Evolutionary conservation across 768 basidiomycete genomes (phyloP).

Genomic region (Termitomyces sp.): DNA sequence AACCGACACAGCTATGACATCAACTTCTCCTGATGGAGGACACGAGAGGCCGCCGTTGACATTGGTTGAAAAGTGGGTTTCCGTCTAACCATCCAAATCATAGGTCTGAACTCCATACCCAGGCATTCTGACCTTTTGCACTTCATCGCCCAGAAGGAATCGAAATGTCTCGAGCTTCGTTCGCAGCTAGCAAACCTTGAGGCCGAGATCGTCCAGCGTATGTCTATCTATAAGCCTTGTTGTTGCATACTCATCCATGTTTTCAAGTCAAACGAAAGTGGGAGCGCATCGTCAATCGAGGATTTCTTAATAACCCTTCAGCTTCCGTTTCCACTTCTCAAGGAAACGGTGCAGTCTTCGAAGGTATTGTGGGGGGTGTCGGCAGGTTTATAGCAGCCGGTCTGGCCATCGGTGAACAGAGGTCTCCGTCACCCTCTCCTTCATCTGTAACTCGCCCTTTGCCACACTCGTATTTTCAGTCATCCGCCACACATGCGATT

Average conservation of each 20-base stretch:
- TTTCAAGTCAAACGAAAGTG: constrained; percentile 71
- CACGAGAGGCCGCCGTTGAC: constrained; percentile 46
- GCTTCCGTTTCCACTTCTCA: constrained; percentile 16
- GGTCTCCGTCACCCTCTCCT: constrained; percentile 7
- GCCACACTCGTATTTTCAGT: constrained; percentile 9
- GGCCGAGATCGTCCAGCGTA: constrained; percentile 61
- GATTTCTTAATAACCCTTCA: constrained; percentile 28
- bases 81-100: background rate
- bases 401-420: constrained; percentile 21
- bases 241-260: background rate
- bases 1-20: constrained; percentile 16
- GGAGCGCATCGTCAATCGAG: constrained; percentile 72
- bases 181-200: constrained; percentile 71
- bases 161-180: constrained; percentile 76
- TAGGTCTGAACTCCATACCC: constrained; percentile 1
- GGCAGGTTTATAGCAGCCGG: constrained; percentile 52
- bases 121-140: constrained; percentile 81
- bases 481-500: constrained; percentile 12
- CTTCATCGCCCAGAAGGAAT: constrained; percentile 84
- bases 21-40: constrained; percentile 2
- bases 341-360: constrained; percentile 36
- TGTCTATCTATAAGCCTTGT: constrained; percentile 14
- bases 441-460: background rate
- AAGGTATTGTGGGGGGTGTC: constrained; percentile 58
- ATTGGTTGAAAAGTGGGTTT: constrained; percentile 64